A percentile compares a stretch with the other conserved stretches of the same genome.
These are phyloP conservation scores for Neoboletus subvelutipes DNA, from an alignment of 768 basidiomycete genomes.

Conservation along the genomic window DNA sequence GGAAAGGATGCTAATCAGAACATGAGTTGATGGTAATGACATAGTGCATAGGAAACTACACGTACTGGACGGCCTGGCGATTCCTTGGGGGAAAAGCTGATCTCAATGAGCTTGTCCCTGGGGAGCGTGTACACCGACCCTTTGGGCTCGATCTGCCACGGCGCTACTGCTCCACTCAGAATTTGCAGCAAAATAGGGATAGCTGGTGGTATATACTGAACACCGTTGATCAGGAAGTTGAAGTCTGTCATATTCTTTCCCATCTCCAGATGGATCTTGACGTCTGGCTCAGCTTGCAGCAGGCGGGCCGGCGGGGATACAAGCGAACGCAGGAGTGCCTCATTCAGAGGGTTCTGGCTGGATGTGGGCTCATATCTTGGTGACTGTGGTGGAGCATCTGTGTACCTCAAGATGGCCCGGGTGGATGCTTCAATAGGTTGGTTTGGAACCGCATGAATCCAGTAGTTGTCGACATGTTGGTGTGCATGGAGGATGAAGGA, in stretches of 20 bases:
- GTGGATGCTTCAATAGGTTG: slow-evolving; percentile 16
- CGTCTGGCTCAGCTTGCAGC: slow-evolving; percentile 16
- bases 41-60: neutral
- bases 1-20: slow-evolving; percentile 19
- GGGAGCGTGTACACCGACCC: slow-evolving; percentile 17
- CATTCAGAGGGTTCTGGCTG: slow-evolving; percentile 12
- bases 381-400: slow-evolving; percentile 8
- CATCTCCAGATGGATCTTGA: slow-evolving; percentile 16
- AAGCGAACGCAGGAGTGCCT: slow-evolving; percentile 18
- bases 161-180: slow-evolving; percentile 17
- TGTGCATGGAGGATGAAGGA: slow-evolving; percentile 44
- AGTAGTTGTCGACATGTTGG: slow-evolving; percentile 42
- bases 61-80: slow-evolving; percentile 32
- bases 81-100: slow-evolving; percentile 14
- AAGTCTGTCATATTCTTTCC: slow-evolving; percentile 13
- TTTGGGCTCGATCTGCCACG: slow-evolving; percentile 9
- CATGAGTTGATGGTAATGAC: neutral
- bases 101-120: slow-evolving; percentile 13
- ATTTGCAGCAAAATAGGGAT: slow-evolving; percentile 19
- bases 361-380: slow-evolving; percentile 5
- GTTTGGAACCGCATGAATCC: slow-evolving; percentile 15
- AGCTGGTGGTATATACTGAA: slow-evolving; percentile 15
- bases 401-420: slow-evolving; percentile 25
- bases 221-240: slow-evolving; percentile 14
- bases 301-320: slow-evolving; percentile 9